Evolutionary conservation across 805 yeast genomes (phyloP).

Genomic region (Debaryomyces maramus): DNA sequence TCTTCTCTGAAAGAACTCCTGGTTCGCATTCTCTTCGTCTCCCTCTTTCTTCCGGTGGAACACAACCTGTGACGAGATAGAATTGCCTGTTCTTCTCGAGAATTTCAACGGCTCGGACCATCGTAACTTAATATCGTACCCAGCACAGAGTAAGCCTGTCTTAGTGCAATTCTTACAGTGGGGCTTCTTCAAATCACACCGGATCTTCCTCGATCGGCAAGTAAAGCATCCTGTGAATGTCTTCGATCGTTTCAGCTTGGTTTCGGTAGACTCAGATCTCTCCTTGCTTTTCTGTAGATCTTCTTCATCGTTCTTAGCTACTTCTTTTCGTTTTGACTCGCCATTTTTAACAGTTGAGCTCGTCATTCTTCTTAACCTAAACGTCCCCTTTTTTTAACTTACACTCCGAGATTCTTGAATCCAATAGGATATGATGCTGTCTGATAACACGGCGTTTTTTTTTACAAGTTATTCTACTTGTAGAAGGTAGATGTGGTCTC

Average conservation of each 20-base stretch:
- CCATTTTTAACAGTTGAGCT: no score
- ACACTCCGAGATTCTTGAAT: no score
- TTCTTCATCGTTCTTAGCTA: not conserved
- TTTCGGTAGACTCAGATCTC: not conserved
- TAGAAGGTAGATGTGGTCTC: no score
- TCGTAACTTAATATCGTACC: conserved; percentile 76
- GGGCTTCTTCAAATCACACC: conserved; percentile 76
- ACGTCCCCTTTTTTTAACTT: no score
- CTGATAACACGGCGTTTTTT: no score
- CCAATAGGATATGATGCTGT: no score
- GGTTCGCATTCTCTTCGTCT: conserved; percentile 10
- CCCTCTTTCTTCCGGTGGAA: conserved; percentile 22
- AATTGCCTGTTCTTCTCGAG: conserved; percentile 25
- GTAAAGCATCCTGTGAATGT: conserved; percentile 90
- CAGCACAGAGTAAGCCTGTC: conserved; percentile 70
- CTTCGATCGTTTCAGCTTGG: conserved; percentile 40
- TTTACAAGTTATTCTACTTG: no score
- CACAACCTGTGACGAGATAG: conserved; percentile 29
- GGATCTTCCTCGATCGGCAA: conserved; percentile 75
- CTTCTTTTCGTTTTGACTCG: no score
- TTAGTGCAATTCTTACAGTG: conserved; percentile 68
- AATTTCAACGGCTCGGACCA: conserved; percentile 63
- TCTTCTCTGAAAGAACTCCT: conserved; percentile 64
- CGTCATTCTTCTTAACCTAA: no score
- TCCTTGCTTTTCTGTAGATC: not conserved